Conservation (phyloP, 371 early-diverging fungal genomes). For the Choanephora cucurbitarum region DNA sequence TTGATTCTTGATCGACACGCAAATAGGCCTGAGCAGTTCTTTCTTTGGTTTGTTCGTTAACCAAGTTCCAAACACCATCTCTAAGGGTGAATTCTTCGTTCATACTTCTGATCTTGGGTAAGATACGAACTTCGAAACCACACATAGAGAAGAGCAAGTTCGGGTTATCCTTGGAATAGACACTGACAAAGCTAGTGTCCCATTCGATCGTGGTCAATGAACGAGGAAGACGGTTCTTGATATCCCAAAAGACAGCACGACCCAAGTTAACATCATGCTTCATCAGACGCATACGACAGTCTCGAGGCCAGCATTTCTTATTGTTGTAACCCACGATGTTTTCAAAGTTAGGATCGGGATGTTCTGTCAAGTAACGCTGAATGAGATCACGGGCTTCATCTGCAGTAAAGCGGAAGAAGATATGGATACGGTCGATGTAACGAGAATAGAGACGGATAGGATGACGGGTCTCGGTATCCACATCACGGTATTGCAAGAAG, state of each 20-base stretch:
- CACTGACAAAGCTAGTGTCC: constrained; percentile 95
- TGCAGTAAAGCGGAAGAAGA: constrained; percentile 92
- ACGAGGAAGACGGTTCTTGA: constrained; percentile 96
- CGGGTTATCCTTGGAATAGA: constrained; percentile 96
- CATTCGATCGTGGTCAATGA: constrained; percentile 97
- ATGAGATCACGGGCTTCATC: constrained; percentile 95
- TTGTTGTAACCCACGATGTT: constrained; percentile 98
- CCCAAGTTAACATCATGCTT: constrained; percentile 90
- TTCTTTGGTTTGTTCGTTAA: constrained; percentile 96
- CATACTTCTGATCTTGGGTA: constrained; percentile 86
- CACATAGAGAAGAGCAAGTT: constrained; percentile 92
- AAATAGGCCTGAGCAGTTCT: constrained; percentile 96
- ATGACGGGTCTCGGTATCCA: constrained; percentile 90
- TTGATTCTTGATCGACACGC: constrained; percentile 92
- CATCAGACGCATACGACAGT: constrained; percentile 98
- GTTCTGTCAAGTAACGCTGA: constrained; percentile 95
- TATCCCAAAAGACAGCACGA: constrained; percentile 97
- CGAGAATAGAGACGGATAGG: constrained; percentile 97
- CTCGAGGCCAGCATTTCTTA: constrained; percentile 97
- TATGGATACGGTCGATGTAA: constrained; percentile 92
- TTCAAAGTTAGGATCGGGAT: constrained; percentile 99
- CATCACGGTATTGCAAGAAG: constrained; percentile 95
- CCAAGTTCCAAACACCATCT: constrained; percentile 97
- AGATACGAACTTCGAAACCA: constrained; percentile 90
- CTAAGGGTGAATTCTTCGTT: constrained; percentile 88